Evolutionary conservation across 352 stramenopile genomes (phyloP), one percentile per base, ranked within the genome.

Genomic region (Albugo laibachii): DNA sequence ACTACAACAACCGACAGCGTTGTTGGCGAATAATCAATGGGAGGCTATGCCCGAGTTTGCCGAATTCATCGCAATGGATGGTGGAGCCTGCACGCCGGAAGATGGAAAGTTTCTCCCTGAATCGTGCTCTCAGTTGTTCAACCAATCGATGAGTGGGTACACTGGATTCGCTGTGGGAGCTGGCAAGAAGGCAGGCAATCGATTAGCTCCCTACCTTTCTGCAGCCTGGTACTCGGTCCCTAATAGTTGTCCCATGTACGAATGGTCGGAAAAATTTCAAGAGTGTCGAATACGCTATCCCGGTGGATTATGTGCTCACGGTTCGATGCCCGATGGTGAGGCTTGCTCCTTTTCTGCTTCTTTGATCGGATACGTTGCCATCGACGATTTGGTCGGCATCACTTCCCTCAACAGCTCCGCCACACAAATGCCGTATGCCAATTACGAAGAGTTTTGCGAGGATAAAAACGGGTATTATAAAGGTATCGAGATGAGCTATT

Each of bases 381-480:
- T 73, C 15, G 63, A 73, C 47, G 72, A 82, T 41, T 50, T 85
- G 31, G 72, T 85, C 4, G 72, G 72, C 37, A 85, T 85, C 59
- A 84, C 72, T 11, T 39, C 43, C 41, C 52, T 80, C 40, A 58
- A 68, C 21, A 62, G 54, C 45, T 53, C 58, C 15, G 14, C 38
- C 20, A 59, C 56, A 0, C 35, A 49, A 12, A 15, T 48, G 11
- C 55, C 40, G 6, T 79, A 79, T 52, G 21, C 53, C 10, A 63
- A 73, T 53, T 74, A 78, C 47, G 54, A 45, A 3, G 63, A 73
- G 44, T 86, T 86, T 49, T 83, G 69, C 45, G 0, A 50, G 2
- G 67, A 67, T 31, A 56, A 49, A 16, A 42, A 39, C 11, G 56
- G 41, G 18, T 50, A 66, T 44, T 69, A 54, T 41, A 61, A 63